Base-by-base conservation (phyloP, 164 flowering plant species). In the Tetrastigma voinierianum region DNA sequence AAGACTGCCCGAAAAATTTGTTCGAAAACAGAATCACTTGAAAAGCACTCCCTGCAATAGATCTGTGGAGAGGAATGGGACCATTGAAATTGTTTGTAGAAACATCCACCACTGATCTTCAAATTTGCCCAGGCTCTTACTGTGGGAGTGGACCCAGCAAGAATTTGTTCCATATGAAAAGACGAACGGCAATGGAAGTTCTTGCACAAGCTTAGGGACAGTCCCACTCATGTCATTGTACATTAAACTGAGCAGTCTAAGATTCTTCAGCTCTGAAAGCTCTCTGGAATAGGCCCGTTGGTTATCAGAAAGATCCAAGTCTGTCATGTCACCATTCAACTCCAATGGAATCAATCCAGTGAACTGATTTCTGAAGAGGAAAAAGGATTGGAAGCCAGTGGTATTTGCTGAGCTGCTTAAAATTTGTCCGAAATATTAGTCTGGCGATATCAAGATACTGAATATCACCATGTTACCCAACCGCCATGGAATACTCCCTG, bases 241-340 rank as follows among this genome's bases (percentile, higher is more conserved):
- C 91, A 95, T 86, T 6, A 95, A 80, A 49, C 97, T 90, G 44
- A 95, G 86, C 62, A 90, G 68, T n/a, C 66, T 81, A 7, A 95
- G 87, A 60, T 83, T 87, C 72, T 80, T 87, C 83, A 95, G 63
- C 70, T 78, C 80, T 4, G 86, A 77, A 70, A 95, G 84, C n/a
- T 87, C 60, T 84, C 84, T 0, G 97, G 99, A 40, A 95, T 89
- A 4, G 86, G 69, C 57, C 97, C 99, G 72, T 0, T 46, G 73
- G 57, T 95, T 95, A 67, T 89, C 98, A 47, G 99, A 95, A 64
- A 95, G 90, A 84, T 95, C 99, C 70, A 95, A 81, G 76, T 74
- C 83, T 25, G 70, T 44, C 0, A 95, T 51, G 78, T 13, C 2
- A 12, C 61, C 46, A 90, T 70, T 51, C 55, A 95, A 73, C 58